A percentile compares a stretch with the other conserved stretches of the same genome.
phyloP scores from a whole-genome alignment of 371 early-diverging fungal species.

The Saksenaea vasiformis region DNA sequence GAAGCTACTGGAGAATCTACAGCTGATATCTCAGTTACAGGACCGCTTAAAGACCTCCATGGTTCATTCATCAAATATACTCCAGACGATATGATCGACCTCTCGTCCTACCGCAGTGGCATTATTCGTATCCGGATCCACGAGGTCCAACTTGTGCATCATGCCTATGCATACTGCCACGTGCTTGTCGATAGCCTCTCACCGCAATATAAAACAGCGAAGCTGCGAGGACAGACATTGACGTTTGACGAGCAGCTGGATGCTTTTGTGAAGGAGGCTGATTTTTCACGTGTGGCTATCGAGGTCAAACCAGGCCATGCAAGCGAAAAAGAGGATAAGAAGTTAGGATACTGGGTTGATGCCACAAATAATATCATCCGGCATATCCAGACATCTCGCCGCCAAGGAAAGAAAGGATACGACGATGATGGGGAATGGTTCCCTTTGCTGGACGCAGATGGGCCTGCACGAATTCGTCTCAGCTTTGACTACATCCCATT shows the following conservation, averaged over 20 bases:
- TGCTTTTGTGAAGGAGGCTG: conserved; percentile 64
- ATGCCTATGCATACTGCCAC: conserved; percentile 33
- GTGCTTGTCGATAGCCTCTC: conserved; percentile 38
- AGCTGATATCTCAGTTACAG: background rate
- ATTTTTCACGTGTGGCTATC: conserved; percentile 58
- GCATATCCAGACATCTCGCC: conserved; percentile 20
- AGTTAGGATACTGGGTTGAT: conserved; percentile 42
- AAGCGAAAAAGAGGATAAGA: conserved; percentile 31
- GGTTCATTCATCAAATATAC: conserved; percentile 36
- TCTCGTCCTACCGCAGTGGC: conserved; percentile 32
- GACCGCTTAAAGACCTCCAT: conserved; percentile 29
- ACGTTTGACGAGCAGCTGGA: conserved; percentile 43
- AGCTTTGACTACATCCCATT: conserved; percentile 58
- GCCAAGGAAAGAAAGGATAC: conserved; percentile 5
- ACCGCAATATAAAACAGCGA: conserved; percentile 37
- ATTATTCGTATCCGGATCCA: conserved; percentile 43
- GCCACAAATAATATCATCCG: conserved; percentile 32
- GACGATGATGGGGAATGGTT: conserved; percentile 43
- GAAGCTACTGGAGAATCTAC: conserved; percentile 18
- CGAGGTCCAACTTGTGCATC: conserved; percentile 27
- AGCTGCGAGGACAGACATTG: conserved; percentile 27
- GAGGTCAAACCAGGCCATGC: conserved; percentile 35
- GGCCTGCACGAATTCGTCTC: conserved; percentile 46
- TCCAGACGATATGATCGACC: conserved; percentile 43
- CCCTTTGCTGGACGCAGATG: conserved; percentile 31